A percentile compares a stretch with the other conserved stretches of the same genome.
phyloP scores from a whole-genome alignment of 2,329 filamentous ascomycete species.

The Ceratocystis harringtonii region DNA sequence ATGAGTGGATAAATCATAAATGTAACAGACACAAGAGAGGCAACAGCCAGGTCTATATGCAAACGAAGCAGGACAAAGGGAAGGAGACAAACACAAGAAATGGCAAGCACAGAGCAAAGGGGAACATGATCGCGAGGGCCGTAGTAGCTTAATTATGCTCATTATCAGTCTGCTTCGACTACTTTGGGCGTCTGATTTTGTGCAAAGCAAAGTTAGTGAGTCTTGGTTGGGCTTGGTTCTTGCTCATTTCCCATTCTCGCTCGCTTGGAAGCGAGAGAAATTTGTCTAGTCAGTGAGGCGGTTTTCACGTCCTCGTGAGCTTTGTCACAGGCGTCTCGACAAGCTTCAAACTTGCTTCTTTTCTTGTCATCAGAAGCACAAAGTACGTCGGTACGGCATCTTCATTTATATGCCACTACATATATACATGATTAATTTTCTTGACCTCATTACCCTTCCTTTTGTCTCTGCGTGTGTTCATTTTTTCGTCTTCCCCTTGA shows the following conservation, averaged over 20 bases:
- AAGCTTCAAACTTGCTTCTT: too few relatives aligned
- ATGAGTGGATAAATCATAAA: neutral
- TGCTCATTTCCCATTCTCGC: conserved; percentile 4
- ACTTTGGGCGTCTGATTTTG: neutral
- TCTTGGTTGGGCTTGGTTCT: neutral
- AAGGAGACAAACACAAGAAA: neutral
- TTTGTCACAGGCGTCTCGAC: too few relatives aligned
- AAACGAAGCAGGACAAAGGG: neutral
- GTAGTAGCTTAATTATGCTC: neutral
- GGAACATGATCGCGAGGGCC: too few relatives aligned
- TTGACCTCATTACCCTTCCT: neutral
- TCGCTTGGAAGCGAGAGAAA: neutral
- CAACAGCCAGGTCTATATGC: neutral
- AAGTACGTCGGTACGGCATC: too few relatives aligned
- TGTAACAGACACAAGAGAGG: neutral
- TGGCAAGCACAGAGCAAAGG: neutral
- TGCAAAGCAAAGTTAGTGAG: neutral
- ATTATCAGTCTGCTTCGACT: neutral
- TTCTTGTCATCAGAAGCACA: too few relatives aligned
- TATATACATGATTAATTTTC: too few relatives aligned
- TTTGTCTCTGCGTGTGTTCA: neutral
- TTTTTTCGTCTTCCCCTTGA: neutral
- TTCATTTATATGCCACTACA: too few relatives aligned
- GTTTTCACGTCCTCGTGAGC: too few relatives aligned
- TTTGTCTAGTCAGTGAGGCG: too few relatives aligned